phyloP scores from a whole-genome alignment of 345 rosid genomes.

The Hibiscus mutabilis region DNA sequence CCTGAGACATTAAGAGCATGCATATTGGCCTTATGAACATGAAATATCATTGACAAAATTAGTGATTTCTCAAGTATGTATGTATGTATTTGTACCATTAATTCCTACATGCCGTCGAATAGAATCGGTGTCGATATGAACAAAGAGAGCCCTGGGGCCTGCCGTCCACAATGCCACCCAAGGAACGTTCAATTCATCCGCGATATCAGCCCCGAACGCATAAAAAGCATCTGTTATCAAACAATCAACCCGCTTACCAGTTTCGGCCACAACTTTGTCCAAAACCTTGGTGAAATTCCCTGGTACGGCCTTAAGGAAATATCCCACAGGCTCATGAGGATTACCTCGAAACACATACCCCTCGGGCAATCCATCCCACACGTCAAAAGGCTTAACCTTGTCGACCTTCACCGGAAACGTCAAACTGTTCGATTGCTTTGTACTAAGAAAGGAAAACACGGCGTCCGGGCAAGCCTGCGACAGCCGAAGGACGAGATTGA shows the following conservation, averaged over 20 bases:
- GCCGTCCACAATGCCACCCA: constrained; percentile 50
- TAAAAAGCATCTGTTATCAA: constrained; percentile 44
- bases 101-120: constrained; percentile 22
- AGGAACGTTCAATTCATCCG: constrained; percentile 32
- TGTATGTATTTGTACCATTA: constrained; percentile 15
- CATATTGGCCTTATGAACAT: no score
- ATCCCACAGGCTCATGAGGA: constrained; percentile 28
- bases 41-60: no score
- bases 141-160: constrained; percentile 33
- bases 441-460: constrained; percentile 34
- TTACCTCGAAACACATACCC: constrained; percentile 18
- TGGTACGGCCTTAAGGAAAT: constrained; percentile 30
- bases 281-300: constrained; percentile 30
- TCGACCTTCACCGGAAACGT: constrained; percentile 9
- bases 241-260: constrained; percentile 24
- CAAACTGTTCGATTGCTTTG: constrained; percentile 23
- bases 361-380: constrained; percentile 33
- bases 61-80: not conserved
- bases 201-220: constrained; percentile 46
- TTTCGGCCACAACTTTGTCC: constrained; percentile 19
- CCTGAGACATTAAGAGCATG: constrained; percentile 14
- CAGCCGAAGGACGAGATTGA: constrained; percentile 18
- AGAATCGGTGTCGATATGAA: constrained; percentile 31
- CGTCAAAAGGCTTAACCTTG: constrained; percentile 21
- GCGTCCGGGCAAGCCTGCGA: constrained; percentile 13